Conservation (phyloP, 495 filamentous ascomycete species). For the Lichina pygmaea region DNA sequence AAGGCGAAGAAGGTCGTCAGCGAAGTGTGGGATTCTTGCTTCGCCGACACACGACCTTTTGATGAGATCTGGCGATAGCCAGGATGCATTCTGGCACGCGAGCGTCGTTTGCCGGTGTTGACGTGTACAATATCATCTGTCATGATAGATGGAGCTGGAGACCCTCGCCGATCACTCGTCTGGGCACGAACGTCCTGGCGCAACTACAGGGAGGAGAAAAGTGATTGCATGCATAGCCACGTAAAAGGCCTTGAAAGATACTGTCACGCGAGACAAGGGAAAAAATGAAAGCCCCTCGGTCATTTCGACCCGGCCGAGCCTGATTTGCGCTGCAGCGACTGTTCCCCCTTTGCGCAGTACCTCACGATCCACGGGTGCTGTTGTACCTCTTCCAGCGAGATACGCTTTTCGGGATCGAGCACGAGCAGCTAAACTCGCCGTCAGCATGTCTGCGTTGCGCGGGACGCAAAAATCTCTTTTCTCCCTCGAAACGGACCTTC, state of each 20-base stretch:
- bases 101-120: conserved; percentile 5
- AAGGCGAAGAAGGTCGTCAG: conserved; percentile 76
- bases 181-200: too few relatives aligned
- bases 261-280: too few relatives aligned
- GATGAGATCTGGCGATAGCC: conserved; percentile 74
- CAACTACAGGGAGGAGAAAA: too few relatives aligned
- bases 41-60: conserved; percentile 77
- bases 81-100: too few relatives aligned
- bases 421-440: conserved; percentile 41
- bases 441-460: background rate
- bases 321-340: conserved; percentile 23
- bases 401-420: conserved; percentile 78
- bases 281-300: too few relatives aligned
- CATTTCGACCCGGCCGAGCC: background rate
- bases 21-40: conserved; percentile 95
- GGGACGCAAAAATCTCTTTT: background rate
- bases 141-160: background rate
- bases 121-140: background rate
- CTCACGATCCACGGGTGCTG: conserved; percentile 92
- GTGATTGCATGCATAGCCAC: too few relatives aligned
- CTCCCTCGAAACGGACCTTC: conserved; percentile 22
- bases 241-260: too few relatives aligned
- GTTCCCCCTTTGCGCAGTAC: conserved; percentile 66
- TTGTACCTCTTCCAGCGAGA: conserved; percentile 70
- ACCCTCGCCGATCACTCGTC: background rate